Conservation (phyloP, 805 yeast species). For the Cyberlindnera petersonii region DNA sequence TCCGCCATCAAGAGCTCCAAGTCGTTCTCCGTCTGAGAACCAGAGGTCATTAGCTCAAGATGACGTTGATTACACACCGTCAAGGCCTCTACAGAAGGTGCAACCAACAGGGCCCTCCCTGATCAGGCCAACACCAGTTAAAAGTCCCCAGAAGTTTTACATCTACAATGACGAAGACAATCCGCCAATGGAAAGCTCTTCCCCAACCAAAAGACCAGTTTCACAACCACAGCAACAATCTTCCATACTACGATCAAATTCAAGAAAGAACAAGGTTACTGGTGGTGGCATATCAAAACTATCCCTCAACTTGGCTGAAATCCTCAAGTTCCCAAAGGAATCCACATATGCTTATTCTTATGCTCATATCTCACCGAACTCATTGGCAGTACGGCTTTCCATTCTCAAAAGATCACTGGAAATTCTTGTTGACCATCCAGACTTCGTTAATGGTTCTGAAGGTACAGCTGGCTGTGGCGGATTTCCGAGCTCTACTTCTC, state of each 20-base stretch:
- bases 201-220: constrained; percentile 5
- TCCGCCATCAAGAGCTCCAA: constrained; percentile 6
- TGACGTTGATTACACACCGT: not conserved
- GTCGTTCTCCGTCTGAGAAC: constrained; percentile 1
- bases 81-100: not conserved
- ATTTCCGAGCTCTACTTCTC: constrained; percentile 7
- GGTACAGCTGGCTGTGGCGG: constrained; percentile 4
- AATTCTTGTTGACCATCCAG: constrained; percentile 45
- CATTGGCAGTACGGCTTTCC: constrained; percentile 68
- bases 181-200: constrained; percentile 1
- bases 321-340: constrained; percentile 66
- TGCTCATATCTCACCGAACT: constrained; percentile 76
- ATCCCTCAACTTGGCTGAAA: constrained; percentile 36
- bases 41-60: not conserved
- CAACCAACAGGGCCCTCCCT: constrained; percentile 7
- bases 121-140: constrained; percentile 6
- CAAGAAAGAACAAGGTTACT: constrained; percentile 8
- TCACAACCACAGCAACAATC: constrained; percentile 8
- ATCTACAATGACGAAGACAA: constrained; percentile 24
- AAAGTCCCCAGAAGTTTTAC: constrained; percentile 14
- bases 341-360: constrained; percentile 84
- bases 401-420: constrained; percentile 75
- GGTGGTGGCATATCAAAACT: constrained; percentile 28
- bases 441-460: constrained; percentile 15
- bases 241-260: constrained; percentile 12